Evolutionary conservation across 345 rosid species (phyloP).

Genomic region (Luvunga scandens): DNA sequence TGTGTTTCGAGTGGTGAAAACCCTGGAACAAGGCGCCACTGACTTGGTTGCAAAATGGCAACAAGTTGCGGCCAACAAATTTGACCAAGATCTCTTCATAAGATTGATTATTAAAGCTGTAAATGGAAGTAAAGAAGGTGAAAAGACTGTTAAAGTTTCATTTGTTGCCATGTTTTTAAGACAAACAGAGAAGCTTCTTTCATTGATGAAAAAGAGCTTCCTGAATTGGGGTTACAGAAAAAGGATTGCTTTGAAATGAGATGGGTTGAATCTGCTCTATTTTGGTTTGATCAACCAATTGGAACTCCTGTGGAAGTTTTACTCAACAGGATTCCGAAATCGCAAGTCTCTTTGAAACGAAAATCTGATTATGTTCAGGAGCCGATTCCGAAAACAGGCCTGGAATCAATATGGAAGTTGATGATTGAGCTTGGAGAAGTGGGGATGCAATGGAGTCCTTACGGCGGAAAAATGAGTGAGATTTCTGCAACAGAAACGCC

Average conservation of each 20-base stretch:
- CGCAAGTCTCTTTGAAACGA: conserved; percentile 9
- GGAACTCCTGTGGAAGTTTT: not conserved
- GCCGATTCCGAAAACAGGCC: conserved; percentile 27
- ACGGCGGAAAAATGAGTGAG: conserved; percentile 61
- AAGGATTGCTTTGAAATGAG: not conserved
- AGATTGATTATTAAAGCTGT: conserved; percentile 28
- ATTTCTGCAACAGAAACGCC: conserved; percentile 36
- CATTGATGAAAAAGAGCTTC: not conserved
- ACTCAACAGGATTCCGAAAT: not conserved
- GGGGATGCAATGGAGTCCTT: conserved; percentile 53
- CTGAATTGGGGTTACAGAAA: not conserved
- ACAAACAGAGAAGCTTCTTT: not conserved
- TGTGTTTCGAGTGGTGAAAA: conserved; percentile 54
- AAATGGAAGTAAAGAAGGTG: not conserved
- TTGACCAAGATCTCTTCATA: conserved; percentile 53
- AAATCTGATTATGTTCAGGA: conserved; percentile 62
- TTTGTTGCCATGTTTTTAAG: not conserved
- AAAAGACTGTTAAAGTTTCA: not conserved
- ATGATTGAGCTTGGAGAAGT: conserved; percentile 45
- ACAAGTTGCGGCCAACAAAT: conserved; percentile 35
- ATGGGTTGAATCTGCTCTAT: not conserved
- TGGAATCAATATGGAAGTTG: conserved; percentile 47
- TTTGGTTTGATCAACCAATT: not conserved
- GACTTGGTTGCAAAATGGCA: conserved; percentile 52
- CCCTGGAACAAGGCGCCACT: conserved; percentile 40